Evolutionary conservation across 73 alveolate genomes (phyloP), one percentile per base, ranked within the genome.

Genomic region (Urostyla sp.): DNA sequence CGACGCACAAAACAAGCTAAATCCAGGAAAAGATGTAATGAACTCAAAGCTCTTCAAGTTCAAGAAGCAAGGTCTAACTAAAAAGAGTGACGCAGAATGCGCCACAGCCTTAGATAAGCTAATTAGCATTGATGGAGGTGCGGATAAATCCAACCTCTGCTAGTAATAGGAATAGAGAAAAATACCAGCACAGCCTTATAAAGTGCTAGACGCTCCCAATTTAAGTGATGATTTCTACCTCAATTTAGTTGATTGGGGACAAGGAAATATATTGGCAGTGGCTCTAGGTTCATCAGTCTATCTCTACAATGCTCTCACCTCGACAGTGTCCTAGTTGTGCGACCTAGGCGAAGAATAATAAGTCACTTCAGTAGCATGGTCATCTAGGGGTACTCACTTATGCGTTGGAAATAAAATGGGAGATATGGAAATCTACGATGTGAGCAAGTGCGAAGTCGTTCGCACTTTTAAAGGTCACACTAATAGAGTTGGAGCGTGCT

Each of bases 161-260:
- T 40, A n/a, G n/a, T n/a, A n/a, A n/a, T n/a, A 36, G 27, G 24
- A 31, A 18, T 63, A 45, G 23, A 18, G 80, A 18, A 66, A 66
- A 43, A 66, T 56, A 23, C 50, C 82, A 31, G 5, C 59, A 31
- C 16, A 54, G 24, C 86, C 87, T 10, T 32, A 83, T 13, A 91
- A 91, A 57, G 95, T 94, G n/a, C 82, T 94, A 40, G 98, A 94
- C 72, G 98, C 98, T 30, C 98, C 98, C 0, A 77, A 92, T 60
- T 66, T 94, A 48, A 78, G 83, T 40, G 98, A 94, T 77, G 98
- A 94, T 80, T 94, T 87, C 90, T 94, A 94, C 84, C 81, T 94
- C 38, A 92, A 94, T 72, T 80, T 94, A 36, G 84, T 94, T 20
- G 98, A 94, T 72, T 94, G 98, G 98, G 72, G 94, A 0, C 67